Evolutionary conservation across 495 filamentous ascomycete genomes (phyloP).

Genomic region (Tuber aestivum): DNA sequence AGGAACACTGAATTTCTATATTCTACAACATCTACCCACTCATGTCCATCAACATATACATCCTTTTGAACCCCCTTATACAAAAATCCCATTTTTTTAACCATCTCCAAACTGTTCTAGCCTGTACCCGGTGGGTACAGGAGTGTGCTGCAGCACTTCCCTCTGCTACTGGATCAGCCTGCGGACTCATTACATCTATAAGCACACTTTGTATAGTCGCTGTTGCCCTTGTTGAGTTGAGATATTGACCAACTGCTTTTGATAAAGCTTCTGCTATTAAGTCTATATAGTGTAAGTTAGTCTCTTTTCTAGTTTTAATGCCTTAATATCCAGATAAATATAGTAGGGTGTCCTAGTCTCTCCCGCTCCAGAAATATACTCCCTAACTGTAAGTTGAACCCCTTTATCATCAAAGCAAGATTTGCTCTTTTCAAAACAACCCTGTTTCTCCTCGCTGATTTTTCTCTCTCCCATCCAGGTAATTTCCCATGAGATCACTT

Average conservation of each 20-base stretch:
- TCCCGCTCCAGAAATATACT: background rate
- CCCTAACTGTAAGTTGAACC: conserved; percentile 5
- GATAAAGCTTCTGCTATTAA: background rate
- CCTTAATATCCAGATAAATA: background rate
- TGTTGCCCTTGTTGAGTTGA: background rate
- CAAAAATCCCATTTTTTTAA: conserved; percentile 18
- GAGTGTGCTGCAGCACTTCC: no score
- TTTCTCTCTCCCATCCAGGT: conserved; percentile 1
- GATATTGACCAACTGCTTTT: background rate
- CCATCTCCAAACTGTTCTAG: conserved; percentile 5
- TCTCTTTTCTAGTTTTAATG: background rate
- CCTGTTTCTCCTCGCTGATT: conserved; percentile 3
- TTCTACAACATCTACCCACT: conserved; percentile 17
- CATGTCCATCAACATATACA: conserved; percentile 20
- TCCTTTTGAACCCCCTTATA: conserved; percentile 4
- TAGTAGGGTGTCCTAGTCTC: background rate
- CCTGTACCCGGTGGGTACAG: background rate
- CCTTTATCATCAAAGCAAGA: conserved; percentile 16
- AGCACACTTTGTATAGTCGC: no score
- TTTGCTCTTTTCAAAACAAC: background rate
- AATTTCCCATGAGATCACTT: conserved; percentile 7
- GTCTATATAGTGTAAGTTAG: background rate
- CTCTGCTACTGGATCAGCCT: no score
- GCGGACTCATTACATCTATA: no score
- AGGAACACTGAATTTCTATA: conserved; percentile 13